phyloP scores from a whole-genome alignment of 768 basidiomycete genomes.

The Suillus sp. region DNA sequence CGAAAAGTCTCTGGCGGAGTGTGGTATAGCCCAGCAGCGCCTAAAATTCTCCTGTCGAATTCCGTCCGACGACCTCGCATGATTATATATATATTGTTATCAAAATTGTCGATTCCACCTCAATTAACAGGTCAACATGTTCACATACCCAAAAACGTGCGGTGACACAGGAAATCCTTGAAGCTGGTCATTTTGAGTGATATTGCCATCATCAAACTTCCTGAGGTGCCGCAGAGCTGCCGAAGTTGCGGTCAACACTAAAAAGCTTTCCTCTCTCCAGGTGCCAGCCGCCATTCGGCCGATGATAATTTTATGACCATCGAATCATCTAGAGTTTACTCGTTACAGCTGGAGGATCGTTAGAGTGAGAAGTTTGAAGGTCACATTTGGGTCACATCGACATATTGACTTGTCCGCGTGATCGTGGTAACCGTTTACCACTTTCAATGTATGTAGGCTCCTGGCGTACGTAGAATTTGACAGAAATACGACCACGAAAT shows the following conservation, averaged over 20 bases:
- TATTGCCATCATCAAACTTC: not conserved
- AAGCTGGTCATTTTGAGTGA: not conserved
- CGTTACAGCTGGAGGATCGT: not conserved
- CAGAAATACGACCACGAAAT: not conserved
- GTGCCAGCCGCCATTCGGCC: not conserved
- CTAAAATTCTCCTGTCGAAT: not conserved
- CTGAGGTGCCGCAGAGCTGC: not conserved
- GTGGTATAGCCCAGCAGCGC: conserved; percentile 1
- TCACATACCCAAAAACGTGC: not conserved
- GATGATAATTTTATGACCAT: not conserved
- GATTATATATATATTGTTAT: not conserved
- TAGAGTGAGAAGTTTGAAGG: not conserved
- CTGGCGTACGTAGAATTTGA: no score
- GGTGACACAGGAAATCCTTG: not conserved
- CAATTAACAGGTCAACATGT: not conserved
- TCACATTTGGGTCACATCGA: not conserved
- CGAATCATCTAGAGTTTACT: not conserved
- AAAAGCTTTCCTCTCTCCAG: not conserved
- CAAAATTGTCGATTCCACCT: not conserved
- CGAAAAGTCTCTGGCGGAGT: not conserved
- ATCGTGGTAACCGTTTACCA: not conserved
- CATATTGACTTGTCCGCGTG: not conserved
- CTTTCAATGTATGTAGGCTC: no score
- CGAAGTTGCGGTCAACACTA: not conserved
- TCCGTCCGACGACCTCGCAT: not conserved